phyloP scores from a whole-genome alignment of 805 yeast species.

The Kregervanrija fluxuum region DNA sequence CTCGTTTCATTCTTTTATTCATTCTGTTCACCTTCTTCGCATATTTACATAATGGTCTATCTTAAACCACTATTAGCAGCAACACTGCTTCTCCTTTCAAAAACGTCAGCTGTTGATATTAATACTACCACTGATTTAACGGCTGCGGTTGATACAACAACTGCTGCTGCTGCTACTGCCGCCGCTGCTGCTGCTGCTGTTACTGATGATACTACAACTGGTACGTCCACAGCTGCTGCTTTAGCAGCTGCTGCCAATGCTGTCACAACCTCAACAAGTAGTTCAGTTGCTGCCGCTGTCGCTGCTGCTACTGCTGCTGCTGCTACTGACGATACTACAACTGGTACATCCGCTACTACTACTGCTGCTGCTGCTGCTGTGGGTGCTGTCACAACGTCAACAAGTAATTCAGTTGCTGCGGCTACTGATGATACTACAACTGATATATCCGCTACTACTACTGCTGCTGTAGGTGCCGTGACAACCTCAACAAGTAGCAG shows the following conservation, averaged over 20 bases:
- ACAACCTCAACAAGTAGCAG: conserved; percentile 8
- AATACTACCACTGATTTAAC: conserved; percentile 5
- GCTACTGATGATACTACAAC: neutral
- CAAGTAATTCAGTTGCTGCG: conserved; percentile 9
- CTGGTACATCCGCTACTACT: conserved; percentile 9
- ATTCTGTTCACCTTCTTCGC: too few relatives aligned
- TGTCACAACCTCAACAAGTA: conserved; percentile 5
- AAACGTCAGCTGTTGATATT: neutral
- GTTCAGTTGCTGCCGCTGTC: conserved; percentile 6
- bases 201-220: neutral
- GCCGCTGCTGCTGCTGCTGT: neutral
- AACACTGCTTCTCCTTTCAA: too few relatives aligned
- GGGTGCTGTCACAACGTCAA: conserved; percentile 9
- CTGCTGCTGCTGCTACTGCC: conserved; percentile 2
- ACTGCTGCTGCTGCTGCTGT: conserved; percentile 6
- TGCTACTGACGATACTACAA: conserved; percentile 3
- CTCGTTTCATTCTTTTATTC: too few relatives aligned
- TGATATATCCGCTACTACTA: neutral
- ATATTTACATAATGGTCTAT: too few relatives aligned
- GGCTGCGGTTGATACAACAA: conserved; percentile 13
- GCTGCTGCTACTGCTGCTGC: conserved; percentile 3
- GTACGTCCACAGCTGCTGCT: neutral
- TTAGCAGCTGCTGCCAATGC: conserved; percentile 3
- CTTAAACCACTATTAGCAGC: too few relatives aligned
- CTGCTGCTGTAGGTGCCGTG: neutral